phyloP scores from a whole-genome alignment of 257 asterid genomes.

The Scutellaria barbata region DNA sequence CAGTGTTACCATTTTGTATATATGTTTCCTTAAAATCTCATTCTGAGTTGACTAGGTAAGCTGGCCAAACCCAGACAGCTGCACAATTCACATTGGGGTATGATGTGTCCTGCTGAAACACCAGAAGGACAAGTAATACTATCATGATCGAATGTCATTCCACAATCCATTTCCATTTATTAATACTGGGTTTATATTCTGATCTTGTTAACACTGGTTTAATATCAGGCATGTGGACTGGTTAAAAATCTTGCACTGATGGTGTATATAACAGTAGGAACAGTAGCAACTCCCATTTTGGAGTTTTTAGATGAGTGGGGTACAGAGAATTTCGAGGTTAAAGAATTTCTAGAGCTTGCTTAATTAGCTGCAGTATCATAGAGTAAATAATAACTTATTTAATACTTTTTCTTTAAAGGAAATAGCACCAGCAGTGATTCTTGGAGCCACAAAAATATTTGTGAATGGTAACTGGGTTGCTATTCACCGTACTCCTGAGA shows the following conservation, averaged over 20 bases:
- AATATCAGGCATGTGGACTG: conserved; percentile 81
- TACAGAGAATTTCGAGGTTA: conserved; percentile 86
- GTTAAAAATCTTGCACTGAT: conserved; percentile 90
- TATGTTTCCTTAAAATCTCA: background rate
- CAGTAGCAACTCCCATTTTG: conserved; percentile 83
- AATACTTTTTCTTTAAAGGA: conserved; percentile 48
- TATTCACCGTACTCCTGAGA: conserved; percentile 75
- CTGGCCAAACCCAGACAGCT: conserved; percentile 88
- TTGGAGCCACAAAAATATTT: conserved; percentile 74
- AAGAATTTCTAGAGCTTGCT: conserved; percentile 9
- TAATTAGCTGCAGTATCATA: background rate
- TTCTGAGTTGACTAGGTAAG: conserved; percentile 51
- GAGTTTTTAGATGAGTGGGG: conserved; percentile 93
- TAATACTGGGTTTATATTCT: background rate
- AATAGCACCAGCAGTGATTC: conserved; percentile 84
- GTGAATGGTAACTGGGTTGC: conserved; percentile 87
- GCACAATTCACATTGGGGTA: conserved; percentile 95
- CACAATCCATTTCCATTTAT: background rate
- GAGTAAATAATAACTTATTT: background rate
- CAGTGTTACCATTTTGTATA: background rate
- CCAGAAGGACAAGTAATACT: conserved; percentile 87
- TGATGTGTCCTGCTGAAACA: conserved; percentile 96
- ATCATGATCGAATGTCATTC: background rate
- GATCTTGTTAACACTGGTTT: conserved; percentile 28
- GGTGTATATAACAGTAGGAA: conserved; percentile 95